Base-by-base conservation (phyloP, 345 rosid genomes). In the Gossypium thurberi region DNA sequence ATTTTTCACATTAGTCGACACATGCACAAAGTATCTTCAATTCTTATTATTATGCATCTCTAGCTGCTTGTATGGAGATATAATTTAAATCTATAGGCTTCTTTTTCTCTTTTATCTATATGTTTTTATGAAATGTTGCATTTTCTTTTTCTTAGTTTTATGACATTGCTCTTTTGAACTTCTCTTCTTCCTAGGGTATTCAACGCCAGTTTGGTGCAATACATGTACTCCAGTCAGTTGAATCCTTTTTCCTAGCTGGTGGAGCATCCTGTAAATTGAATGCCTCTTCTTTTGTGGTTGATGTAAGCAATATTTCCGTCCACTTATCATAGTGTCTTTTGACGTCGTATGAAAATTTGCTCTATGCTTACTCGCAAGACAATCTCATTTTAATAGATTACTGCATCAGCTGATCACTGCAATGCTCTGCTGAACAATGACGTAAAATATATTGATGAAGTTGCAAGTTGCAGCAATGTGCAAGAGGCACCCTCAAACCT, bases 191-290 rank as follows among this genome's bases (percentile, higher is more conserved):
- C 4, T 72, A 93, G 97, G 88, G 95, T 65, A 80, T 91, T 56
- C 88, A 82, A 70, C 89, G 87, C 53, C 94, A 91, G 57, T 87
- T 81, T 66, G 83, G 90, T 84, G 97, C 97, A 47, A 23, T 86
- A 3, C 78, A 90, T 79, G 89, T 94, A 72, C 77, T 91, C 81
- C 88, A 85, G 51, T 89, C 93, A 46, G 51, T 88, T 2, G 91
- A 90, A 48, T 84, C 86, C 26, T 87, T 86, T 78, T 90, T 93
- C 84, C 72, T 43, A n/a, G 11, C 72, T 68, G 56, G 65, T 43
- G 92, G 91, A 1, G 92, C 94, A 73, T 88, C 85, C 20, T 87
- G 88, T 57, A 88, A 85, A 84, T 78, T 87, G 85, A 89, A 90
- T 75, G 56, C 81, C 42, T 51, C 87, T 37, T 72, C 85, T 50